Percentiles rank a stretch among this genome's conserved stretches.
phyloP scores from a whole-genome alignment of 148 eudicot species.

The Silene conica region DNA sequence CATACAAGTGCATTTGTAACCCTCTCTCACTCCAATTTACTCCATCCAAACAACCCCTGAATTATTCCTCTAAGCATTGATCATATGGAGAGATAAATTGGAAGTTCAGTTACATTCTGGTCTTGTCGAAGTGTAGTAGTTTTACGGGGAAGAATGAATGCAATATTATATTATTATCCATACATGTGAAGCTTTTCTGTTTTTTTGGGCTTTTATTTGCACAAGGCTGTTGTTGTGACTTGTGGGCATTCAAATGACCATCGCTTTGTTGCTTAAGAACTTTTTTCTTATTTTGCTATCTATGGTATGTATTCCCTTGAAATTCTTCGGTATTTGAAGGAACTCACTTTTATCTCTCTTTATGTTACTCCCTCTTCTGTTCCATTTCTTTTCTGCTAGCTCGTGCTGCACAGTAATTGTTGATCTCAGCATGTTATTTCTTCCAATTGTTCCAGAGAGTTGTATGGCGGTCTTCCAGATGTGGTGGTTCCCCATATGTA shows the following conservation, averaged over 20 bases:
- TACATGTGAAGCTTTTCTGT: neutral
- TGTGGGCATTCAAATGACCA: neutral
- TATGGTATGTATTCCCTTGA: neutral
- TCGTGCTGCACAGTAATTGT: neutral
- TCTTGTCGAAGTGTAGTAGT: too few relatives aligned
- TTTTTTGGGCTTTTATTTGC: too few relatives aligned
- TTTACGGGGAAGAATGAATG: neutral
- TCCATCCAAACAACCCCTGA: neutral
- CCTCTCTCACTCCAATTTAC: neutral
- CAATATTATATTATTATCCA: neutral
- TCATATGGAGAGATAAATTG: neutral
- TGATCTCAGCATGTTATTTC: neutral
- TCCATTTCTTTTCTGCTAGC: neutral
- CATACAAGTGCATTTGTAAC: neutral
- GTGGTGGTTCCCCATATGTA: slow-evolving; percentile 86
- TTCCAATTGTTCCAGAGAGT: slow-evolving; percentile 45
- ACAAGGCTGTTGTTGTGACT: too few relatives aligned
- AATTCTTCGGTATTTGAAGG: too few relatives aligned
- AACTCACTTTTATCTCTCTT: neutral
- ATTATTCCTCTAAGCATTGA: neutral
- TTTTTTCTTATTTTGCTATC: neutral
- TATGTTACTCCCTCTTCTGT: neutral
- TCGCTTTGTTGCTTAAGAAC: neutral
- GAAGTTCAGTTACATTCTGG: neutral
- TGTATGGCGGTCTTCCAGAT: slow-evolving; percentile 80